Base-by-base conservation (phyloP, 495 filamentous ascomycete genomes). In the Aspergillus sclerotioniger region DNA sequence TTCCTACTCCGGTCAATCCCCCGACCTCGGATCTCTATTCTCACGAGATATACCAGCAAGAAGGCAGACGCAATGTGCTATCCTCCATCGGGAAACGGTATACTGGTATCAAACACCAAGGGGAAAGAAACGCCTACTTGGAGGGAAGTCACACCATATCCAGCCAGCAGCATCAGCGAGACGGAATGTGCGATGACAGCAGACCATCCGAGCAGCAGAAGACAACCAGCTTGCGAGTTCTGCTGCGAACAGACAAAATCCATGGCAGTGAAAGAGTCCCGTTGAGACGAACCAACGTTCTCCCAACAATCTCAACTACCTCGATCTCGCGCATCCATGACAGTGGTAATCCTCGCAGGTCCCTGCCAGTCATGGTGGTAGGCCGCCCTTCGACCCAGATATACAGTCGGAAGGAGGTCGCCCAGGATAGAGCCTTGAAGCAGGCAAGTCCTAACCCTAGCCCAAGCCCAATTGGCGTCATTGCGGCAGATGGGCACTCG, bases 1-100 rank as follows among this genome's bases (percentile, higher is more conserved):
- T 67, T 10, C 65, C 65, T 17, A 67, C 62, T 0, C 65, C 65
- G 0, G 21, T 52, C 13, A 56, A 53, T 17, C 48, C 48, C 21
- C 59, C 61, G 20, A 44, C 25, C 6, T 43, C 51, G 6, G 48
- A 56, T 8, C 17, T 60, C 9, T 61, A 62, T 17, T 64, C 61
- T 6, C 62, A 64, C 21, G 39, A 41, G 15, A 41, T 60, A 10
- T 63, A 63, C 43, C 53, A 48, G n/a, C 57, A 31, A 28, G 61
- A 67, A 51, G 59, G 58, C 32, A 55, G 64, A 37, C 54, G 61
- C 17, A 60, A 32, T 17, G 59, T 58, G 12, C 50, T 60, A 0
- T 67, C 61, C 29, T 51, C 60, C 29, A 17, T 59, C 0, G 53
- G 53, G 19, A 59, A 43, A 54, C 49, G 54, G 29, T 16, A 19